Evolutionary conservation across 2,329 filamentous ascomycete genomes (phyloP).

Genomic region (Fusarium sp.): DNA sequence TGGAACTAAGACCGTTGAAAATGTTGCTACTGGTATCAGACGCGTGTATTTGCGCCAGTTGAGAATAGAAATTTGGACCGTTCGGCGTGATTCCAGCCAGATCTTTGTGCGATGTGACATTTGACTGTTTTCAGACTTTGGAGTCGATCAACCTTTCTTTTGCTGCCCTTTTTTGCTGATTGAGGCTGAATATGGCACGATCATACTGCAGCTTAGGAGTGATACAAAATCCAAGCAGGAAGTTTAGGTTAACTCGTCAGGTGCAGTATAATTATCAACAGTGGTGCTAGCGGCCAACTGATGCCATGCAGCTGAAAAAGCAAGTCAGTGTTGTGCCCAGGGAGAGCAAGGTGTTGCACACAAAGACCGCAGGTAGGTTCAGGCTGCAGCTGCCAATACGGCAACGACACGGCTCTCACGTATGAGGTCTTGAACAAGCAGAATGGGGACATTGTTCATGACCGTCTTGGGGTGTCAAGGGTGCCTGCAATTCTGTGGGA

Average conservation of each 20-base stretch:
- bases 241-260: slow-evolving; percentile 13
- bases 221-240: slow-evolving; percentile 30
- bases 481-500: slow-evolving; percentile 26
- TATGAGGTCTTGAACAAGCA: slow-evolving; percentile 8
- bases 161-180: slow-evolving; percentile 17
- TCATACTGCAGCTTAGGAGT: slow-evolving; percentile 31
- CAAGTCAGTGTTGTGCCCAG: slow-evolving; percentile 34
- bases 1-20: slow-evolving; percentile 43
- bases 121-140: slow-evolving; percentile 58
- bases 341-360: slow-evolving; percentile 33
- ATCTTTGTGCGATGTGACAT: slow-evolving; percentile 61
- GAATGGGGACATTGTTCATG: slow-evolving; percentile 1
- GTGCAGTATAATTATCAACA: slow-evolving; percentile 10
- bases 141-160: slow-evolving; percentile 37
- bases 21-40: slow-evolving; percentile 31
- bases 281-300: slow-evolving; percentile 23
- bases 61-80: slow-evolving; percentile 27
- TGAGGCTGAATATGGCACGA: slow-evolving; percentile 29
- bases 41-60: slow-evolving; percentile 29
- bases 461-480: slow-evolving; percentile 8
- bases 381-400: slow-evolving; percentile 37
- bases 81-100: slow-evolving; percentile 53
- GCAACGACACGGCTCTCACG: slow-evolving; percentile 1
- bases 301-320: slow-evolving; percentile 16
- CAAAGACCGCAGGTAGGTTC: slow-evolving; percentile 17